Percentiles rank a stretch among this genome's conserved stretches.
Conservation (phyloP, 345 rosid genomes). For the Arabidopsis suecica region DNA sequence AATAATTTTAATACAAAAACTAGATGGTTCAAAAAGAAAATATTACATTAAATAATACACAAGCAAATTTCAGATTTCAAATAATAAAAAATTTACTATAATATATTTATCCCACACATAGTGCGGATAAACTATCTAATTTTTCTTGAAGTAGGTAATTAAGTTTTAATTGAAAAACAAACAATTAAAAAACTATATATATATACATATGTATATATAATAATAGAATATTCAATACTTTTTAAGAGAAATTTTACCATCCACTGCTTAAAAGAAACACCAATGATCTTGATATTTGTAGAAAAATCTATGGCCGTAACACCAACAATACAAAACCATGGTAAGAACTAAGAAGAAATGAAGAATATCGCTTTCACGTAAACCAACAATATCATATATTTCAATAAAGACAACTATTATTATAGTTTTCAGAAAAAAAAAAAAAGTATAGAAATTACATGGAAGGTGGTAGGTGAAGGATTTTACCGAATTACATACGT, state of each 20-base stretch:
- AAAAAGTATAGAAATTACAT: conserved; percentile 7
- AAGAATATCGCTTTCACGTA: conserved; percentile 12
- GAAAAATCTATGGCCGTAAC: not conserved
- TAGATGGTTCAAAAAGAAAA: no score
- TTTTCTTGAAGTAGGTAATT: not conserved
- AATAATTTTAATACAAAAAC: no score
- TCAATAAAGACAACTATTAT: no score
- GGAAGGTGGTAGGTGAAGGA: conserved; percentile 41
- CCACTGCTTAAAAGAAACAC: not conserved
- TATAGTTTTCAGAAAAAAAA: not conserved
- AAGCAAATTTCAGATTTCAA: no score
- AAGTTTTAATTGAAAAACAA: not conserved
- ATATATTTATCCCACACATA: no score
- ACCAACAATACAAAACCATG: not conserved
- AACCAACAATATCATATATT: not conserved
- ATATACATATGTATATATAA: no score
- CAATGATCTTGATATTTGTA: not conserved
- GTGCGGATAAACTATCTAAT: no score
- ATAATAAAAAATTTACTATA: no score
- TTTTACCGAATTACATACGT: conserved; percentile 32
- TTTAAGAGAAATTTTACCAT: not conserved
- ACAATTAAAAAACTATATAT: not conserved
- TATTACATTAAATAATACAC: no score
- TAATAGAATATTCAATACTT: no score
- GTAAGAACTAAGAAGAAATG: conserved; percentile 3